Evolutionary conservation across 2,329 filamentous ascomycete species (phyloP).

Genomic region (Aspergillus aculeatinus): DNA sequence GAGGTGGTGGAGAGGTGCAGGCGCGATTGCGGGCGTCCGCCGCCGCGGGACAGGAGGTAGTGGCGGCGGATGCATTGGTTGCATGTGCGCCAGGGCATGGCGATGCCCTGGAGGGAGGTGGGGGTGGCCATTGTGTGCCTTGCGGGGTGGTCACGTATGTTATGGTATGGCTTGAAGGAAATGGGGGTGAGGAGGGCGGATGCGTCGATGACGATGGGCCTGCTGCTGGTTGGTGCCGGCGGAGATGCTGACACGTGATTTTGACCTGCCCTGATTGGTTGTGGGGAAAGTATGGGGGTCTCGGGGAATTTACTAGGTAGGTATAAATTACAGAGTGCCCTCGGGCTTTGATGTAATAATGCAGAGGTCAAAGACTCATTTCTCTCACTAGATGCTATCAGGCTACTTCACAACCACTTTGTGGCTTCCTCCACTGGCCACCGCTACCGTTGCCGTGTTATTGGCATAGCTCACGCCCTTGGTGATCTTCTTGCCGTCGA

Average conservation of each 20-base stretch:
- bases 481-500: conserved; percentile 23
- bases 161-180: not conserved
- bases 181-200: not conserved
- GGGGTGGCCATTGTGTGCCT: conserved; percentile 15
- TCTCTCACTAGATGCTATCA: not conserved
- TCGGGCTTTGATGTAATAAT: not conserved
- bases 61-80: conserved; percentile 26
- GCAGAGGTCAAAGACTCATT: not conserved
- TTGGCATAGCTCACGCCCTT: conserved; percentile 20
- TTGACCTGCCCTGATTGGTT: conserved; percentile 10
- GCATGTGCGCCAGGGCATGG: conserved; percentile 28
- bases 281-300: not conserved
- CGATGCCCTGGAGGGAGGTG: conserved; percentile 10
- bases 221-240: not conserved
- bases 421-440: conserved; percentile 25
- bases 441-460: conserved; percentile 20
- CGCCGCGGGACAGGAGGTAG: conserved; percentile 7
- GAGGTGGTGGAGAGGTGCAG: conserved; percentile 30
- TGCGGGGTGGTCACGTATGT: not conserved
- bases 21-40: conserved; percentile 5
- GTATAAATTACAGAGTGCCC: not conserved
- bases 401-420: conserved; percentile 19
- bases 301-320: not conserved
- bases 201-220: not conserved
- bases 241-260: conserved; percentile 9